phyloP scores from a whole-genome alignment of 352 stramenopile genomes.

The Pythium dissimile region DNA sequence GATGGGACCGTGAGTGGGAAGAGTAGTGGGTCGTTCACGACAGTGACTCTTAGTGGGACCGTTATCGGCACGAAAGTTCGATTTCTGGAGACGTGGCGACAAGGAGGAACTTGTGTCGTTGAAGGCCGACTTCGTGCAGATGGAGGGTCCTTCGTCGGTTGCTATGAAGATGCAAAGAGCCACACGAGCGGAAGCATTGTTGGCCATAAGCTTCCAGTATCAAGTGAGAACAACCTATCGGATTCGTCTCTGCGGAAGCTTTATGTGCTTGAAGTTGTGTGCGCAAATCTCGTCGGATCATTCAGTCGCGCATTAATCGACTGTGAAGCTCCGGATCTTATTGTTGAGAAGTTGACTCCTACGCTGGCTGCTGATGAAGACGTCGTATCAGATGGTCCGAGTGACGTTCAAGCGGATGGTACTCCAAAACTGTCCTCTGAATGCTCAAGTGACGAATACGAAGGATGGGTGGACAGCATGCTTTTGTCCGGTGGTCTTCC shows the following conservation, averaged over 20 bases:
- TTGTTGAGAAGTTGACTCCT: conserved; percentile 38
- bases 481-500: conserved; percentile 77
- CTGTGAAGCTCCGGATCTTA: conserved; percentile 51
- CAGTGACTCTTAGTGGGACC: conserved; percentile 72
- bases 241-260: conserved; percentile 23
- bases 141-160: conserved; percentile 65
- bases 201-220: conserved; percentile 40
- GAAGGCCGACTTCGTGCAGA: conserved; percentile 74
- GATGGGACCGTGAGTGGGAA: conserved; percentile 62
- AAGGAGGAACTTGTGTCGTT: conserved; percentile 85
- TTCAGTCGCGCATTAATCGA: conserved; percentile 70
- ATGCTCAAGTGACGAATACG: conserved; percentile 73
- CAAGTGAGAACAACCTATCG: not conserved
- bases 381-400: conserved; percentile 29
- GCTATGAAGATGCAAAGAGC: conserved; percentile 86
- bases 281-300: conserved; percentile 70
- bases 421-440: conserved; percentile 50
- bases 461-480: conserved; percentile 73
- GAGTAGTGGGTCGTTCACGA: conserved; percentile 80
- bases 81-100: conserved; percentile 84
- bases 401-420: conserved; percentile 22
- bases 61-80: conserved; percentile 77
- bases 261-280: conserved; percentile 73
- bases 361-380: conserved; percentile 29
- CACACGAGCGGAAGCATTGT: conserved; percentile 83